Evolutionary conservation across 805 yeast species (phyloP).

Genomic region (Jamesozyma lodderae): DNA sequence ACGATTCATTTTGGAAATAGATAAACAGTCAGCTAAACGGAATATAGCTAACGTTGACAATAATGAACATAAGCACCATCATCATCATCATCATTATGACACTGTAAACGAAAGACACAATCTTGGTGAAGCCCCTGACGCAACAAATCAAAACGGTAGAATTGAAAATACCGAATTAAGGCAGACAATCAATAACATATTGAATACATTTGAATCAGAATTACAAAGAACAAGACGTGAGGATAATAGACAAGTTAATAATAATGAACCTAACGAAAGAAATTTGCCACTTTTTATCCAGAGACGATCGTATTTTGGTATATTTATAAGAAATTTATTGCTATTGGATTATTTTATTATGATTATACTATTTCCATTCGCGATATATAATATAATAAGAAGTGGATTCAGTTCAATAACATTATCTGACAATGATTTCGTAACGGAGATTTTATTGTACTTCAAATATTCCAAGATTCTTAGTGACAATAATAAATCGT

Average conservation of each 20-base stretch:
- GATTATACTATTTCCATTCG: conserved; percentile 26
- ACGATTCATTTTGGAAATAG: neutral
- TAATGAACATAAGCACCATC: too few relatives aligned
- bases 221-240: neutral
- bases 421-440: conserved; percentile 22
- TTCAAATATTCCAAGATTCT: conserved; percentile 16
- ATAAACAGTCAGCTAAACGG: too few relatives aligned
- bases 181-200: neutral
- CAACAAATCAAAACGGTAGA: too few relatives aligned
- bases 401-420: conserved; percentile 26
- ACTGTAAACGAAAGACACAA: too few relatives aligned
- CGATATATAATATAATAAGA: conserved; percentile 24
- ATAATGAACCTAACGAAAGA: neutral
- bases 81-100: too few relatives aligned
- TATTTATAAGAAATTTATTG: conserved; percentile 20
- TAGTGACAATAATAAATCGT: conserved; percentile 24
- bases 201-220: conserved; percentile 3
- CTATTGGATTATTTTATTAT: conserved; percentile 24
- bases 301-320: conserved; percentile 17
- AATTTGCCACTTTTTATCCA: conserved; percentile 12
- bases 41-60: too few relatives aligned
- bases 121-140: neutral
- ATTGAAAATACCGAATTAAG: neutral
- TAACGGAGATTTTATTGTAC: conserved; percentile 20
- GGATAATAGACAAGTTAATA: neutral